Conservation (phyloP, 306 rosid species). For the Mimosa pudica region DNA sequence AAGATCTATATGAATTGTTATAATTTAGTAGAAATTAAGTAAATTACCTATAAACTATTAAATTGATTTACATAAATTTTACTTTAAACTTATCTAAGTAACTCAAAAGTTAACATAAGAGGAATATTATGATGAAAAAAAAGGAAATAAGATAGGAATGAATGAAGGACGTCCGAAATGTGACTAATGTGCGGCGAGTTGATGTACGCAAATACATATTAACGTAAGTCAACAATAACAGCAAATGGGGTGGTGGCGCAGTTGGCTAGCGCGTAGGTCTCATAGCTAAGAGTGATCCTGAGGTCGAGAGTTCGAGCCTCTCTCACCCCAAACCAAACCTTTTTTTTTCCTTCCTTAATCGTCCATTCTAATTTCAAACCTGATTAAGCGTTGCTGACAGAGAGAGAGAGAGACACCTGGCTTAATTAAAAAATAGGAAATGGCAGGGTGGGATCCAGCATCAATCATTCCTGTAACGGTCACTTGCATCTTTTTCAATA, state of each 20-base stretch:
- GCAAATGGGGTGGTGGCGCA: constrained; percentile 66
- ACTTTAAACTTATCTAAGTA: too few species aligned
- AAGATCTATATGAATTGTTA: too few species aligned
- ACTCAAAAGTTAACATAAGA: too few species aligned
- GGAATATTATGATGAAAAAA: too few species aligned
- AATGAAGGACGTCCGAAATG: too few species aligned
- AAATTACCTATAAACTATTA: too few species aligned
- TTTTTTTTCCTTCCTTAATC: neutral
- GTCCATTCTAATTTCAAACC: too few species aligned
- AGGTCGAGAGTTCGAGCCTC: constrained; percentile 90
- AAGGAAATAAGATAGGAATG: too few species aligned
- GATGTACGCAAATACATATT: neutral
- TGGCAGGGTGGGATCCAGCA: constrained; percentile 52
- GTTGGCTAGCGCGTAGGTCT: constrained; percentile 88
- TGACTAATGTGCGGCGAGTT: too few species aligned
- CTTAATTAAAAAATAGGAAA: constrained; percentile 16
- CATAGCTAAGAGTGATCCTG: constrained; percentile 74
- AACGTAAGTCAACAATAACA: accelerated
- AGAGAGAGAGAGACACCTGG: neutral
- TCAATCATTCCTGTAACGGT: constrained; percentile 54
- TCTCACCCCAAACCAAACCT: constrained; percentile 64
- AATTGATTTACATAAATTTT: too few species aligned
- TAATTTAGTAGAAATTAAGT: too few species aligned
- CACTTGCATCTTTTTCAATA: constrained; percentile 39
- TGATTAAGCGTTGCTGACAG: neutral